These are phyloP conservation scores for Cardiosporidium cionae DNA, from an alignment of 169 alveolate species.

Conservation along the genomic window DNA sequence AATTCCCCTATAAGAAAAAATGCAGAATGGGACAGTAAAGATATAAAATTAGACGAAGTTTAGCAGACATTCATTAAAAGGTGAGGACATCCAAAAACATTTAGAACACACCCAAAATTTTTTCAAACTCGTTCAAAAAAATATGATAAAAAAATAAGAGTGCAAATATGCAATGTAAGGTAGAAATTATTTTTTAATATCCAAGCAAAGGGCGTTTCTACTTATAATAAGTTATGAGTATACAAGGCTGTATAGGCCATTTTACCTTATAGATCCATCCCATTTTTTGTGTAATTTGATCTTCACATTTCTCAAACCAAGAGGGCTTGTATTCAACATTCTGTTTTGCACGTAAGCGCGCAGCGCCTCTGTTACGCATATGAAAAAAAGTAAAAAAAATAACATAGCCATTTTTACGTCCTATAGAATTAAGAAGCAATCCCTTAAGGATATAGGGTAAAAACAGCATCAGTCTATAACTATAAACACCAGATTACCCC, in stretches of 20 bases:
- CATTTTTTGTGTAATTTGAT: conserved; percentile 1
- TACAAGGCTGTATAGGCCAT: not conserved
- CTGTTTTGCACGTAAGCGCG: conserved; percentile 20
- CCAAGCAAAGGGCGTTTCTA: too few species aligned
- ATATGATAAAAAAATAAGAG: not conserved
- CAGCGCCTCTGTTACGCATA: conserved; percentile 8
- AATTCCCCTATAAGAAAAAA: conserved; percentile 1
- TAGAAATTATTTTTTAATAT: too few species aligned
- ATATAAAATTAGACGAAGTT: not conserved
- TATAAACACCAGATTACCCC: too few species aligned
- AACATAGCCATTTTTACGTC: too few species aligned
- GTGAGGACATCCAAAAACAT: not conserved
- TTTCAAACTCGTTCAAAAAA: not conserved
- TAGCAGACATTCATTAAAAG: not conserved
- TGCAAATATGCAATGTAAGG: not conserved
- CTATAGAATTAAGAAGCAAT: too few species aligned
- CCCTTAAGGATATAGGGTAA: too few species aligned
- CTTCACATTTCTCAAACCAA: conserved; percentile 10
- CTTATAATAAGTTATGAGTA: not conserved
- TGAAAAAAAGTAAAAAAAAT: not conserved
- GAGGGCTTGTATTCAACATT: conserved; percentile 9
- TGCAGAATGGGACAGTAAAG: not conserved
- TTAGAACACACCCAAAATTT: not conserved
- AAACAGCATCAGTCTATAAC: too few species aligned
- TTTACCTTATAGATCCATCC: conserved; percentile 25